phyloP scores from a whole-genome alignment of 805 yeast species.

The Lachancea quebecensis region DNA sequence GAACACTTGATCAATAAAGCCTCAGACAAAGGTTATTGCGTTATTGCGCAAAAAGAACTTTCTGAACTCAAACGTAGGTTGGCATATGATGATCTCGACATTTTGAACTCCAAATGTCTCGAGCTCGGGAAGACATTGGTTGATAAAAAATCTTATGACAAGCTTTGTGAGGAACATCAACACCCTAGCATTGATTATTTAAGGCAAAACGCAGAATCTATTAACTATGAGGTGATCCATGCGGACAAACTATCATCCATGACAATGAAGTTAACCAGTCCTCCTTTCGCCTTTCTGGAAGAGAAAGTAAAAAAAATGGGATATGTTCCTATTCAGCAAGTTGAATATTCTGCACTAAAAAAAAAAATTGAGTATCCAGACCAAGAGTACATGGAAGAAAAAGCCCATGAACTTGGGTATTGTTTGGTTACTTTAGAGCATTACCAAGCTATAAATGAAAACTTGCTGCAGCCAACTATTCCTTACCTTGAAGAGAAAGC shows the following conservation, averaged over 20 bases:
- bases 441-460: neutral
- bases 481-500: no score
- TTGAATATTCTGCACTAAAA: no score
- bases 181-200: conserved; percentile 10
- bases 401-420: conserved; percentile 13
- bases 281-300: neutral
- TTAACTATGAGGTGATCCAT: conserved; percentile 27
- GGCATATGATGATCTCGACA: conserved; percentile 4
- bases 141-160: neutral
- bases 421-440: conserved; percentile 6
- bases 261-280: conserved; percentile 5
- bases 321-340: conserved; percentile 2
- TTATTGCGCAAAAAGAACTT: conserved; percentile 10
- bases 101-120: conserved; percentile 29
- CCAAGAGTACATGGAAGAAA: conserved; percentile 13
- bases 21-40: neutral
- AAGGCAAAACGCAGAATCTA: conserved; percentile 22
- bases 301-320: conserved; percentile 4
- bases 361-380: conserved; percentile 9
- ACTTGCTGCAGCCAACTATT: no score
- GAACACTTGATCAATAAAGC: conserved; percentile 15
- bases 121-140: neutral
- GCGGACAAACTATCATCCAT: conserved; percentile 17
- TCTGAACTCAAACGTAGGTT: no score
- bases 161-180: neutral